phyloP scores from a whole-genome alignment of 2,329 filamentous ascomycete genomes.

The Ascochyta fabae region DNA sequence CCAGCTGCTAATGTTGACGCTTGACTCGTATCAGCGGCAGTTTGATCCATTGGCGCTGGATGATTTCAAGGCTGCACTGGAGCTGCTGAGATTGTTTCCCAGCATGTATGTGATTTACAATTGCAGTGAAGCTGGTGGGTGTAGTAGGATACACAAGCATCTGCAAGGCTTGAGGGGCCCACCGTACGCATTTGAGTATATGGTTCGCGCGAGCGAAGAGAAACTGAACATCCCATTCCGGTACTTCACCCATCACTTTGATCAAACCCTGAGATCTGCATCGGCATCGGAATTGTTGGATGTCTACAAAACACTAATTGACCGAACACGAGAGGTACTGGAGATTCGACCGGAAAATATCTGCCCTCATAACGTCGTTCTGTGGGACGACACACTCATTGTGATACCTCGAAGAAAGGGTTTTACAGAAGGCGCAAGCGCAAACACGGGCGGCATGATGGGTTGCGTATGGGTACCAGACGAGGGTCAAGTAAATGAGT shows the following conservation, averaged over 20 bases:
- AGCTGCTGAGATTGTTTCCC: conserved; percentile 38
- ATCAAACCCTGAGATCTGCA: conserved; percentile 14
- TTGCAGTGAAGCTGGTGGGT: conserved; percentile 54
- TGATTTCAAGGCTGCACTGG: conserved; percentile 52
- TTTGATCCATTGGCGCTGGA: conserved; percentile 50
- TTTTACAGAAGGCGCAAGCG: conserved; percentile 47
- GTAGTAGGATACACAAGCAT: conserved; percentile 59
- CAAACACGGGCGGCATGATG: conserved; percentile 58
- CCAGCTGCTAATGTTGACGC: conserved; percentile 57
- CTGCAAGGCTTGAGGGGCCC: conserved; percentile 51
- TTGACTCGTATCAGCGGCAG: conserved; percentile 57
- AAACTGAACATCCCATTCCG: conserved; percentile 44
- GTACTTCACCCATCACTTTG: conserved; percentile 45
- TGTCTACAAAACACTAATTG: conserved; percentile 30
- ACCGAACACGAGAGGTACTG: conserved; percentile 17
- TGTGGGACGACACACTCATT: conserved; percentile 55
- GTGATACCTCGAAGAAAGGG: conserved; percentile 54
- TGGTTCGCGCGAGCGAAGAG: conserved; percentile 31
- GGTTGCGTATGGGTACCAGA: conserved; percentile 52
- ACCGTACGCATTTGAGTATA: conserved; percentile 39
- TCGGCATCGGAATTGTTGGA: conserved; percentile 19
- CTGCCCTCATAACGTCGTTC: conserved; percentile 57
- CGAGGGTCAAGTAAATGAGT: conserved; percentile 46
- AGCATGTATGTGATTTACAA: conserved; percentile 56
- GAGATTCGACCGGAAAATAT: conserved; percentile 18